These are phyloP conservation scores for Xanthoconium separans DNA, from an alignment of 1,284 basidiomycete species.

Conservation along the genomic window DNA sequence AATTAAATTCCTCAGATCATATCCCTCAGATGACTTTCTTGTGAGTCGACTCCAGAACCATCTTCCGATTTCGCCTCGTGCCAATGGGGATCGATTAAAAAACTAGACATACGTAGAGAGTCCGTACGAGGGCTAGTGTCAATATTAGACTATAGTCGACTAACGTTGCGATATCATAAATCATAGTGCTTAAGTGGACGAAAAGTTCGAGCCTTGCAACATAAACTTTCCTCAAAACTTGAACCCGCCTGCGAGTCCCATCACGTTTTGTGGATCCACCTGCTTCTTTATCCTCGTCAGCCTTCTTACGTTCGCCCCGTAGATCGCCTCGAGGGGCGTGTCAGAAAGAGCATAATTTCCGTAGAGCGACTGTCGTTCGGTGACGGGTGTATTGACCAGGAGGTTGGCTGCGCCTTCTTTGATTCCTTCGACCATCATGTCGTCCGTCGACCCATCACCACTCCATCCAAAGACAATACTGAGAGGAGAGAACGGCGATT, in stretches of 20 bases:
- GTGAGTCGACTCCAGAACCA: neutral
- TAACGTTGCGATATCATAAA: neutral
- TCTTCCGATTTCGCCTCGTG: neutral
- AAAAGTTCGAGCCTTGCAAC: conserved; percentile 4
- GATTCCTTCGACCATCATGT: conserved; percentile 40
- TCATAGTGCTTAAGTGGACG: conserved; percentile 4
- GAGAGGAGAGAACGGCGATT: conserved; percentile 41
- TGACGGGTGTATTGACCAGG: conserved; percentile 38
- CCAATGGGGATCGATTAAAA: neutral
- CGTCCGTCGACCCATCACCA: conserved; percentile 35
- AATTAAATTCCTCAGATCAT: neutral
- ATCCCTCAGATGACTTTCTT: neutral
- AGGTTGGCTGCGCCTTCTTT: conserved; percentile 42
- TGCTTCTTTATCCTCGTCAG: conserved; percentile 40
- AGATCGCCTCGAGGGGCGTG: conserved; percentile 48
- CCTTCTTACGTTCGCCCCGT: conserved; percentile 45
- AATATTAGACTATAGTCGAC: conserved; percentile 2
- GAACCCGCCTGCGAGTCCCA: conserved; percentile 57
- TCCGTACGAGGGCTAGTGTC: neutral
- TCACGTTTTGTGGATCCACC: conserved; percentile 53
- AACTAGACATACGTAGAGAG: conserved; percentile 1
- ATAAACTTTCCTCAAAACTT: conserved; percentile 14
- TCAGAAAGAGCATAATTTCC: conserved; percentile 54
- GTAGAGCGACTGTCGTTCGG: conserved; percentile 41
- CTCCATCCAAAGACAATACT: conserved; percentile 52